Conservation (phyloP, 139 green algal genomes). For the Raphidocelis subcapitata region DNA sequence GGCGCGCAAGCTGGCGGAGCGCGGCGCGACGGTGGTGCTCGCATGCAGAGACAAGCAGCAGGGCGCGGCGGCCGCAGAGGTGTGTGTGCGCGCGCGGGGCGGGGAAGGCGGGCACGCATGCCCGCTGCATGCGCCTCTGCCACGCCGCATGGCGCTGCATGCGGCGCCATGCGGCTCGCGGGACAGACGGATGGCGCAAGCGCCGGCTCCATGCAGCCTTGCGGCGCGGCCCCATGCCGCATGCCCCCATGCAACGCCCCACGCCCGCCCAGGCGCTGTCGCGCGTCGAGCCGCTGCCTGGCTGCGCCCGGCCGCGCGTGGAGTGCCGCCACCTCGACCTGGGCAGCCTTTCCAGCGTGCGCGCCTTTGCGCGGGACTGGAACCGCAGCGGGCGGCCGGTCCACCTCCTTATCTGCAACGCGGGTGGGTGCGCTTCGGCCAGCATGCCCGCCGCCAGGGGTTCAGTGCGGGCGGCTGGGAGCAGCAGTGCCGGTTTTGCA, state of each 20-base stretch:
- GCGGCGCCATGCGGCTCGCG: background rate
- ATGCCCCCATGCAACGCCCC: background rate
- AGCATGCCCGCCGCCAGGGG: no score
- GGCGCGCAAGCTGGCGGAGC: slow-evolving; percentile 35
- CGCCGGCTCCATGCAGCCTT: no score
- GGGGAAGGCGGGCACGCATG: background rate
- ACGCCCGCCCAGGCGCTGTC: slow-evolving; percentile 7
- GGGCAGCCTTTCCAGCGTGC: slow-evolving; percentile 48
- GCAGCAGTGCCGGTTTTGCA: no score
- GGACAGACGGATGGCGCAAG: no score
- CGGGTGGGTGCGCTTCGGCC: background rate
- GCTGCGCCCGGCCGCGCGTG: slow-evolving; percentile 1
- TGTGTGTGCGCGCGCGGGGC: background rate
- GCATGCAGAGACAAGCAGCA: slow-evolving; percentile 36
- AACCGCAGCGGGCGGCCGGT: slow-evolving; percentile 27
- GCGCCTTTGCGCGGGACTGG: slow-evolving; percentile 41
- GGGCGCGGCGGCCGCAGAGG: slow-evolving; percentile 27
- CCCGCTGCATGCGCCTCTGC: background rate
- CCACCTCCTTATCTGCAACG: slow-evolving; percentile 62
- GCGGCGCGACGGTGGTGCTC: slow-evolving; percentile 48
- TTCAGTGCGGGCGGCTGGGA: no score
- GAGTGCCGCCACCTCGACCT: slow-evolving; percentile 52
- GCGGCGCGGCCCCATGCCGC: background rate
- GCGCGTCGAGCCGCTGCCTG: slow-evolving; percentile 1
- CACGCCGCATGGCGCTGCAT: background rate